A percentile compares a stretch with the other conserved stretches of the same genome.
phyloP scores from a whole-genome alignment of 129 eudicot genomes.

The Flaveria trinervia region DNA sequence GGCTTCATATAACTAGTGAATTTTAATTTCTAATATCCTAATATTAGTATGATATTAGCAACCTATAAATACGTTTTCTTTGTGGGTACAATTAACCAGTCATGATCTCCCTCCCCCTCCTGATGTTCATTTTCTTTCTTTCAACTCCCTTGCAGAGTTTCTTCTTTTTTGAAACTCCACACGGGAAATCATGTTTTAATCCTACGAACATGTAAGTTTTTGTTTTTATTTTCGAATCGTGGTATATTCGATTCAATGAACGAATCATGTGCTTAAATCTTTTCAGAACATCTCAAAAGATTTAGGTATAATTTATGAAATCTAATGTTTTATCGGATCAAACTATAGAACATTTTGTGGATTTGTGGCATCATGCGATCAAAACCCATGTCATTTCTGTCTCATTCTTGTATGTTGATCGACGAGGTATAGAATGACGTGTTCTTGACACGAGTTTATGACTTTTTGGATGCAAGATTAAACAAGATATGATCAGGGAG shows the following conservation, averaged over 20 bases:
- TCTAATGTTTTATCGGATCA: neutral
- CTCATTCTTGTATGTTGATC: neutral
- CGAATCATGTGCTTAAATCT: too few species aligned
- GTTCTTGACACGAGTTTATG: neutral
- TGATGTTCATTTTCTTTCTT: conserved; percentile 28
- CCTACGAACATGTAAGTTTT: conserved; percentile 7
- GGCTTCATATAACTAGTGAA: neutral
- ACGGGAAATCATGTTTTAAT: conserved; percentile 25
- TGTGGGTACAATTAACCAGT: conserved; percentile 28
- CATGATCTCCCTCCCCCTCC: conserved; percentile 14
- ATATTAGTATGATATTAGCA: neutral
- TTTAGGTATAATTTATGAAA: neutral
- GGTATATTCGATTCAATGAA: neutral
- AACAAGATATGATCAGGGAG: conserved; percentile 49
- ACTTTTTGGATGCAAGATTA: conserved; percentile 31
- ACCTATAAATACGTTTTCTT: conserved; percentile 30
- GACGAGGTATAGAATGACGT: neutral
- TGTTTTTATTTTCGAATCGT: neutral
- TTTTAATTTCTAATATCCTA: neutral
- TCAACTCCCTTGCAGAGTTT: conserved; percentile 38
- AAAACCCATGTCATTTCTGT: neutral
- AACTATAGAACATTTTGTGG: neutral
- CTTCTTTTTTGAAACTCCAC: conserved; percentile 35
- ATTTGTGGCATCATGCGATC: neutral
- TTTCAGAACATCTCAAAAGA: neutral